Conservation (phyloP, 192 early-diverging fungal species). For the Coemansia sp. region DNA sequence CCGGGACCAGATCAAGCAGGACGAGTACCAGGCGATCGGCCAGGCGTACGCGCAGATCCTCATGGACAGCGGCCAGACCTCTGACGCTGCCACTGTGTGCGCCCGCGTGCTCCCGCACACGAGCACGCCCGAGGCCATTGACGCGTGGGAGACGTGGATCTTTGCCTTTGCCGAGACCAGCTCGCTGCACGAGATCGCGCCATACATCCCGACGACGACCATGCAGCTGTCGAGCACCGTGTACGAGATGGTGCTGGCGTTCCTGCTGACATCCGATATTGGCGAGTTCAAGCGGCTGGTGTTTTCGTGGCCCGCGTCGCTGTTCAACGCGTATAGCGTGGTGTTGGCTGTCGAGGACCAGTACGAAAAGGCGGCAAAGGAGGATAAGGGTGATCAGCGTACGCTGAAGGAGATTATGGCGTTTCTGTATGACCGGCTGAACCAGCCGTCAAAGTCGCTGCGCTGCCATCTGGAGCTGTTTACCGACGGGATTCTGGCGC, state of each 20-base stretch:
- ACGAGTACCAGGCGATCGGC: conserved; percentile 72
- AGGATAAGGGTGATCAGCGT: conserved; percentile 55
- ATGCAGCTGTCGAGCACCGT: conserved; percentile 74
- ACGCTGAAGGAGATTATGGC: conserved; percentile 71
- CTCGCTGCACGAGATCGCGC: conserved; percentile 71
- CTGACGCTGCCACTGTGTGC: conserved; percentile 72
- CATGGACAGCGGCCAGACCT: conserved; percentile 64
- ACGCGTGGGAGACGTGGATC: conserved; percentile 88
- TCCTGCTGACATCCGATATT: conserved; percentile 41
- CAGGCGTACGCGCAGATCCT: conserved; percentile 75
- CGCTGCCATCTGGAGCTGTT: conserved; percentile 76
- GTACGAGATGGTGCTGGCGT: conserved; percentile 85
- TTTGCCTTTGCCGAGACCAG: conserved; percentile 80
- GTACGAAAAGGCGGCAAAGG: conserved; percentile 27
- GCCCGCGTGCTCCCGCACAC: conserved; percentile 67
- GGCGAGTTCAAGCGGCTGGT: conserved; percentile 59
- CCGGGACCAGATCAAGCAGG: conserved; percentile 52
- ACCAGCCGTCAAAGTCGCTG: conserved; percentile 75
- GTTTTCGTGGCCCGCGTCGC: conserved; percentile 70
- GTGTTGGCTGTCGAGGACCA: conserved; percentile 73
- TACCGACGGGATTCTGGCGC: conserved; percentile 69
- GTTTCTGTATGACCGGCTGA: conserved; percentile 70
- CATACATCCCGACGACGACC: conserved; percentile 71
- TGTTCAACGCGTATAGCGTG: conserved; percentile 76
- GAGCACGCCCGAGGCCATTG: conserved; percentile 7